These are phyloP conservation scores for Magnusiomyces magnusii DNA, from an alignment of 1,139 yeast species.

Conservation along the genomic window DNA sequence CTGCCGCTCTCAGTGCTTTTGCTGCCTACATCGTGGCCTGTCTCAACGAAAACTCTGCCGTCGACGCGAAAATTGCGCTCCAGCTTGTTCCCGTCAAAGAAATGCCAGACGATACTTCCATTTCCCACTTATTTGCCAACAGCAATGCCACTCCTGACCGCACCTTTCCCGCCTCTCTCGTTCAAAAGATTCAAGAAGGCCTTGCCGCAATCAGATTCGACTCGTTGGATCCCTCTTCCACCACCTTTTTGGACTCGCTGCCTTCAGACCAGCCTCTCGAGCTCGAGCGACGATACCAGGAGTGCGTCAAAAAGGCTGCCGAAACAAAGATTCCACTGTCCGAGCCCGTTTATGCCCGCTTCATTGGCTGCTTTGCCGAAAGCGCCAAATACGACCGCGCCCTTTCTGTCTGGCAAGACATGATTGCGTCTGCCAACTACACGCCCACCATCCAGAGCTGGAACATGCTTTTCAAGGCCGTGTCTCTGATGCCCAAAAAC, in stretches of 20 bases:
- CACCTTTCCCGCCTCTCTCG: not conserved
- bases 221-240: constrained; percentile 19
- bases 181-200: constrained; percentile 8
- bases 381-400: constrained; percentile 29
- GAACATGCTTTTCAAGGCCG: constrained; percentile 42
- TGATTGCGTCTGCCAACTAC: constrained; percentile 29
- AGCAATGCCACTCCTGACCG: constrained; percentile 7
- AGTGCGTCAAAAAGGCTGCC: constrained; percentile 20
- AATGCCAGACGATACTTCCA: constrained; percentile 24
- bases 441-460: constrained; percentile 36
- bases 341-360: constrained; percentile 31
- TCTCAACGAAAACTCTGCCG: constrained; percentile 16
- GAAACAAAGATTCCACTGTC: constrained; percentile 21
- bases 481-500: constrained; percentile 29
- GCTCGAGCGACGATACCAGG: constrained; percentile 23
- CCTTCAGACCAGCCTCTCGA: constrained; percentile 24
- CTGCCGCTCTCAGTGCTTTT: constrained; percentile 28
- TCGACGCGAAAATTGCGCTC: constrained; percentile 25
- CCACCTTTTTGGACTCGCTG: constrained; percentile 21
- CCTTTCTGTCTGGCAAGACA: constrained; percentile 37
- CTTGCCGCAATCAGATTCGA: constrained; percentile 17
- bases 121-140: constrained; percentile 16
- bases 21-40: constrained; percentile 27
- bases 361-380: constrained; percentile 34
- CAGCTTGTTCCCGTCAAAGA: constrained; percentile 28